Base-by-base conservation (phyloP, 139 green algal species). In the Chlamydomonas urium region DNA sequence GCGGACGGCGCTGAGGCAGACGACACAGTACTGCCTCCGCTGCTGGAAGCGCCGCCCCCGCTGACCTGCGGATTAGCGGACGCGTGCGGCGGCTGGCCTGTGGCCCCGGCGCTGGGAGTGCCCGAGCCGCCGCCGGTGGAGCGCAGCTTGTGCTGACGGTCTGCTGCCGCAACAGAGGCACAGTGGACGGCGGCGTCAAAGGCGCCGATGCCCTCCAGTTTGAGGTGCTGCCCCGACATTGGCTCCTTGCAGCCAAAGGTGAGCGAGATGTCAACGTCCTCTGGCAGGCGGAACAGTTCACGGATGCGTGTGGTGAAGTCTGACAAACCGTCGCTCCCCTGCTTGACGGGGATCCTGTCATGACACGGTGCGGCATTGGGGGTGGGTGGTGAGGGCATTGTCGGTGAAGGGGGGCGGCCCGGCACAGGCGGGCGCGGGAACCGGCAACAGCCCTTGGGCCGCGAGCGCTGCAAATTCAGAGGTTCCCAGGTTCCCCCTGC, bases 181-280 rank as follows among this genome's bases (percentile, higher is more conserved):
- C 84, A 90, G 76, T 90, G 84, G 66, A 90, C 84, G 32, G 84
- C 84, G 0, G 84, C 84, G 58, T 88, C 81, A 72, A 90, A 90
- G 3, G 84, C 84, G 2, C 84, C 84, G 19, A 86, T 84, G 70
- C 84, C 84, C 60, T 90, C 84, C 10, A 90, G 82, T 63, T 88
- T 88, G 28, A 90, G 74, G 80, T 88, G 82, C 53, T 78, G 66
- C 0, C 84, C 84, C n/a, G 35, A 74, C 69, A 90, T 81, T 1
- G 84, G 84, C 76, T 90, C 84, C 74, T 87, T 87, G 80, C 84
- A 90, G 32, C 84, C 84, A 60, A 90, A 90, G 2, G 84, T 87
- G 21, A 90, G 79, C 0, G 71, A 81, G 53, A 90, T 90, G 76
- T 88, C 81, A 2, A 87, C 84, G 66, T 90, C 84, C n/a, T 87